phyloP scores from a whole-genome alignment of 1,284 basidiomycete genomes.

The Ustilago esculenta region DNA sequence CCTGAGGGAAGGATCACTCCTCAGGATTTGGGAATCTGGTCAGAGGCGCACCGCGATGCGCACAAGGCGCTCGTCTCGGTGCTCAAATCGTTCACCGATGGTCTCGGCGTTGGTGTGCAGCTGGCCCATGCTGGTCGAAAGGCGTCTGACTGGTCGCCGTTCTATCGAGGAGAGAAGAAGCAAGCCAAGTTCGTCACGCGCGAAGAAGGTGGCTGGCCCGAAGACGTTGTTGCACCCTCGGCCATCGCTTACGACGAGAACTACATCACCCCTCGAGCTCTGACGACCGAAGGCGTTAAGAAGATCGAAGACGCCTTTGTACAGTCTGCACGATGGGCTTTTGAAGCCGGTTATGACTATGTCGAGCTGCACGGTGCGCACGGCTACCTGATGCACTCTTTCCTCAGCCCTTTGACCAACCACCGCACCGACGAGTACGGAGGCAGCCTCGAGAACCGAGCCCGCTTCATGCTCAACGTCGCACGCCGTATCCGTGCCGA shows the following conservation, averaged over 20 bases:
- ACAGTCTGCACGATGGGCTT: slow-evolving; percentile 73
- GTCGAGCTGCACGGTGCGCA: slow-evolving; percentile 73
- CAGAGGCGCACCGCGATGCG: slow-evolving; percentile 76
- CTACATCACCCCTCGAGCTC: slow-evolving; percentile 73
- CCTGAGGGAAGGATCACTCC: slow-evolving; percentile 82
- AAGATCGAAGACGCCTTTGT: slow-evolving; percentile 76
- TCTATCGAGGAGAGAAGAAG: slow-evolving; percentile 67
- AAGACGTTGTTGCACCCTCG: slow-evolving; percentile 74
- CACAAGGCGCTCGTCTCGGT: slow-evolving; percentile 79
- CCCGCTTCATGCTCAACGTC: slow-evolving; percentile 48
- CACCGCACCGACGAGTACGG: slow-evolving; percentile 65
- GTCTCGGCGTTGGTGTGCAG: slow-evolving; percentile 78
- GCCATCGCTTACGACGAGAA: slow-evolving; percentile 71
- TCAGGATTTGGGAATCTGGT: slow-evolving; percentile 78
- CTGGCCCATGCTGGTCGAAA: slow-evolving; percentile 82
- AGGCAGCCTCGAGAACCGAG: slow-evolving; percentile 61
- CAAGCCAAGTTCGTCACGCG: slow-evolving; percentile 37
- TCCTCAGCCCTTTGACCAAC: slow-evolving; percentile 59
- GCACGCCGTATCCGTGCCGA: slow-evolving; percentile 49
- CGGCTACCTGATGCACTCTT: slow-evolving; percentile 75
- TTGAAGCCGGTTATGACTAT: slow-evolving; percentile 73
- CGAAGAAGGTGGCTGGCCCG: slow-evolving; percentile 75
- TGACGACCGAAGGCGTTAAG: slow-evolving; percentile 73
- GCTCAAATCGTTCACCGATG: slow-evolving; percentile 74
- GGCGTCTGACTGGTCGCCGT: slow-evolving; percentile 70